Conservation (phyloP, 2,329 filamentous ascomycete genomes). For the Stagonosporopsis chrysanthemi region DNA sequence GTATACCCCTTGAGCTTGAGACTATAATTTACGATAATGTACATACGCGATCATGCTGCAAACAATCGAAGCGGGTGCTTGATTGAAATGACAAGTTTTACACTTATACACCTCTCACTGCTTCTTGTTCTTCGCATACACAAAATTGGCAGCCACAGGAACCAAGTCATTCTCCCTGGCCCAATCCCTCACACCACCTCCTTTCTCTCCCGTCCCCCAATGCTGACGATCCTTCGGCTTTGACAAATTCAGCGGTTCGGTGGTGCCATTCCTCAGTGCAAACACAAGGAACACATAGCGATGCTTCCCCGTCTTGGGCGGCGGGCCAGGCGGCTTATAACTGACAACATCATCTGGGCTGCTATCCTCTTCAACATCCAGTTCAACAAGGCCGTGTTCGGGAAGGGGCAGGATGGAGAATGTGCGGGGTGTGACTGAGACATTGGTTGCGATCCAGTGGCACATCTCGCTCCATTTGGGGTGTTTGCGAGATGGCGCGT, state of each 20-base stretch:
- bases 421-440: slow-evolving; percentile 36
- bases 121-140: slow-evolving; percentile 58
- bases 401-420: slow-evolving; percentile 39
- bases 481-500: slow-evolving; percentile 62
- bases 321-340: slow-evolving; percentile 64
- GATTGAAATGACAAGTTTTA: background rate
- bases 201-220: slow-evolving; percentile 61
- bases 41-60: background rate
- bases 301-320: slow-evolving; percentile 63
- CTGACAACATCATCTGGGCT: slow-evolving; percentile 52
- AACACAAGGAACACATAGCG: slow-evolving; percentile 65
- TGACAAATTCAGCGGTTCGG: slow-evolving; percentile 51
- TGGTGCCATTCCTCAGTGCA: slow-evolving; percentile 55
- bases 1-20: slow-evolving; percentile 18
- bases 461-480: slow-evolving; percentile 66
- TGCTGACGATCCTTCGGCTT: slow-evolving; percentile 60
- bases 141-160: slow-evolving; percentile 57
- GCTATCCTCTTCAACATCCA: slow-evolving; percentile 17
- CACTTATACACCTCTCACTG: slow-evolving; percentile 44
- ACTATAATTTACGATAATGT: slow-evolving; percentile 11
- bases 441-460: slow-evolving; percentile 60
- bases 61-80: background rate
- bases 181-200: slow-evolving; percentile 62
- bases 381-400: slow-evolving; percentile 25
- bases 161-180: slow-evolving; percentile 57